Evolutionary conservation across 139 green algal genomes (phyloP), one percentile per base, ranked within the genome.

Genomic region (Asterochloris erici): DNA sequence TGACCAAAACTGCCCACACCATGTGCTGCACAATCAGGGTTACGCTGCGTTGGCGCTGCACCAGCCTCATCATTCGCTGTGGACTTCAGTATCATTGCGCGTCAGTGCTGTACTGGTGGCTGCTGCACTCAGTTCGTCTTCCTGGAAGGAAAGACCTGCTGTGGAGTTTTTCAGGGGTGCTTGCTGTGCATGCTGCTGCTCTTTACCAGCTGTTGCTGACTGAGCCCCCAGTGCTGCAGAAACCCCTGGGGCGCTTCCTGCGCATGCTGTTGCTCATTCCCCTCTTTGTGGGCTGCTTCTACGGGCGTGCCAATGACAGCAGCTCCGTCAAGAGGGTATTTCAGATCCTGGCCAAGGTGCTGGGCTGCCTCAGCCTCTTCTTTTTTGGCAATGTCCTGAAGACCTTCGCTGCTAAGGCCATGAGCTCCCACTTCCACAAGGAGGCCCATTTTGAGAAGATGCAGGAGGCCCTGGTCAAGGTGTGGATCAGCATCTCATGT

Each of bases 371-470:
- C 9, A 68, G 87, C 47, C 81, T 94, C 60, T 82, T 93, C 77
- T 83, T 68, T 28, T 68, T 81, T 16, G 84, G 81, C 74, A 86
- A 88, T 63, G 68, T 90, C 47, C n/a, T 86, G 27, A 90, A 88
- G 69, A 86, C 81, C 16, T 27, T 90, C n/a, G 9, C 81, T 14
- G 81, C 85, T 61, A 87, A 88, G 74, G 63, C 84, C 28, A 63
- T 90, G 79, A 62, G 84, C 21, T 79, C 77, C n/a, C 79, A 94
- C 84, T 96, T 96, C 79, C 91, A 95, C 84, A 86, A 87, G 47
- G 86, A 88, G 11, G 86, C 88, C 24, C 93, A 96, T 82, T 91
- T 94, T 66, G 79, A 85, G 47, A 96, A 94, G 83, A 92, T 96
- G 77, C 88, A 93, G 79, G 82, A 90, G 4, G 86, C 90, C 13